Evolutionary conservation across 2,329 filamentous ascomycete genomes (phyloP).

Genomic region (Beauveria brongniartii): DNA sequence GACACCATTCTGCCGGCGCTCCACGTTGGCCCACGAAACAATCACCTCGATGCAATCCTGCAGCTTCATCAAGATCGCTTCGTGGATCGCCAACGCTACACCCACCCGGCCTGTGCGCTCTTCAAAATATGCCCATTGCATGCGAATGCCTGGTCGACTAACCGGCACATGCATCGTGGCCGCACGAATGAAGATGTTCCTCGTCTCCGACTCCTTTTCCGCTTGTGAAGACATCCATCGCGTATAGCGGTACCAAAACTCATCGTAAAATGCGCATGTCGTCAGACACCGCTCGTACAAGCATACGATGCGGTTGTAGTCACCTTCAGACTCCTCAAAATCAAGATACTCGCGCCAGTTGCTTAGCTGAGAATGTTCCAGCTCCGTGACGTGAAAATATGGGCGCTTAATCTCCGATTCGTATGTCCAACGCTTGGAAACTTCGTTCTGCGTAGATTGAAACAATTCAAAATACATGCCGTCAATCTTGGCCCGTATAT

Average conservation of each 20-base stretch:
- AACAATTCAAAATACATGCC: constrained; percentile 74
- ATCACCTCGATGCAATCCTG: constrained; percentile 84
- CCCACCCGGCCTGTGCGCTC: constrained; percentile 72
- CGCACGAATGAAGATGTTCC: constrained; percentile 85
- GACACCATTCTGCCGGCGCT: constrained; percentile 73
- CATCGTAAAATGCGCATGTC: constrained; percentile 88
- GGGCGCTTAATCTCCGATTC: constrained; percentile 92
- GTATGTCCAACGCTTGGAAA: constrained; percentile 87
- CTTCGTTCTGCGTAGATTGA: constrained; percentile 74
- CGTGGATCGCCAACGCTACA: constrained; percentile 76
- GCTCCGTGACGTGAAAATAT: constrained; percentile 92
- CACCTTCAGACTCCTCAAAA: constrained; percentile 82
- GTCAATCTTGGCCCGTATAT: constrained; percentile 73
- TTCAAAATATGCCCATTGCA: constrained; percentile 93
- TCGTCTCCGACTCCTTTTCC: constrained; percentile 78
- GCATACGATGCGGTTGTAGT: constrained; percentile 66
- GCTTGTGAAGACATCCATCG: constrained; percentile 83
- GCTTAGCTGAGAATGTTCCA: constrained; percentile 73
- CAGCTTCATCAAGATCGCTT: constrained; percentile 65
- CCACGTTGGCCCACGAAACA: constrained; percentile 76
- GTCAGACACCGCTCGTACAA: constrained; percentile 92
- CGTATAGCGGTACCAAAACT: constrained; percentile 96
- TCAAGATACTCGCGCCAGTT: constrained; percentile 98
- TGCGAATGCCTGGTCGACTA: constrained; percentile 70
- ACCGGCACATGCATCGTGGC: constrained; percentile 81